phyloP scores from a whole-genome alignment of 345 rosid species.

The Camelina neglecta region DNA sequence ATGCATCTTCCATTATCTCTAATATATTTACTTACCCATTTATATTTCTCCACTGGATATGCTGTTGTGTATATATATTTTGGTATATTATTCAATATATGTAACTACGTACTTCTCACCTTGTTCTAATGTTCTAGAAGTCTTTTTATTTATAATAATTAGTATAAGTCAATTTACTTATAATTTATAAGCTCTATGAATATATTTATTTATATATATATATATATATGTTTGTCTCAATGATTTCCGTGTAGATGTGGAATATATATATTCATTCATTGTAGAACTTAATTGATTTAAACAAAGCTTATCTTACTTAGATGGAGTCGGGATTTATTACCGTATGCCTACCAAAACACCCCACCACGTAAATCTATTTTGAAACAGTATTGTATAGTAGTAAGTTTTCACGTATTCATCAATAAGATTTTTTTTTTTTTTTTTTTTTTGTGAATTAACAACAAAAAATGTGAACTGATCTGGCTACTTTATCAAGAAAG shows the following conservation, averaged over 20 bases:
- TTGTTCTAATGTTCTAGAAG: constrained; percentile 28
- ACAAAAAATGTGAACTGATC: constrained; percentile 6
- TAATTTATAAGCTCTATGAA: constrained; percentile 2
- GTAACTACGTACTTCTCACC: neutral
- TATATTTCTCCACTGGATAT: constrained; percentile 2
- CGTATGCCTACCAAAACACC: neutral
- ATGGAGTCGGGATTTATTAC: neutral
- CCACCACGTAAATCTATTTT: too few species aligned
- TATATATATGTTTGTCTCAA: neutral
- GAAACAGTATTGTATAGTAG: neutral
- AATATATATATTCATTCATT: neutral
- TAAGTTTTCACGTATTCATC: neutral
- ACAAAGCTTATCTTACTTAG: neutral
- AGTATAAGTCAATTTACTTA: constrained; percentile 9
- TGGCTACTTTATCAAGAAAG: neutral
- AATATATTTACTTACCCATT: neutral
- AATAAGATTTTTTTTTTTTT: neutral
- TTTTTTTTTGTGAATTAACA: too few species aligned
- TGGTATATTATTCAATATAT: neutral
- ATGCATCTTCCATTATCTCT: constrained; percentile 12
- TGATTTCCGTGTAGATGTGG: neutral
- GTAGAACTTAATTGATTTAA: neutral
- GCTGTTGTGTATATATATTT: neutral
- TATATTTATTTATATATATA: neutral
- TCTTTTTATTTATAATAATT: neutral